These are phyloP conservation scores for Suillus sp. DNA, from an alignment of 768 basidiomycete genomes.

Conservation along the genomic window DNA sequence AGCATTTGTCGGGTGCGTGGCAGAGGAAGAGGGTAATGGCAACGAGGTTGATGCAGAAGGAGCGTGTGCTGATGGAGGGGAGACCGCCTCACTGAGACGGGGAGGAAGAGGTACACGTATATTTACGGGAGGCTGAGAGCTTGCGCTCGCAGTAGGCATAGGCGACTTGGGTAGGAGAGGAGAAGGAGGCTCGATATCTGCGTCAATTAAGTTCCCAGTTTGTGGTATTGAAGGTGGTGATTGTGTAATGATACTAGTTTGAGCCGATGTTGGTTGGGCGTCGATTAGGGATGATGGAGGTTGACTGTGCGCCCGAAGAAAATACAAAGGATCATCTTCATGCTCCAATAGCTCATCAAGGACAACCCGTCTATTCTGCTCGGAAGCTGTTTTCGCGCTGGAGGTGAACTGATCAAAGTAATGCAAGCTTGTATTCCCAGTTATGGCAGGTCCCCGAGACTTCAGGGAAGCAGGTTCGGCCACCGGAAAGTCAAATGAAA, in stretches of 20 bases:
- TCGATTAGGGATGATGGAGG: constrained; percentile 31
- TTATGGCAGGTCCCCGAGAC: background rate
- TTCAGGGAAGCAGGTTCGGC: background rate
- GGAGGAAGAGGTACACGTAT: constrained; percentile 26
- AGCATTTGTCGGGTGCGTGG: constrained; percentile 30
- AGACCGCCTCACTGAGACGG: constrained; percentile 25
- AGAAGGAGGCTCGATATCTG: constrained; percentile 9
- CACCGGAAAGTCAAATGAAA: constrained; percentile 25
- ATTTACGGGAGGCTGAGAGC: constrained; percentile 5
- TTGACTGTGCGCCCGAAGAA: constrained; percentile 36
- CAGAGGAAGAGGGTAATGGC: constrained; percentile 12
- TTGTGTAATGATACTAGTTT: constrained; percentile 16
- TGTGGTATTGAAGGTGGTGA: constrained; percentile 3
- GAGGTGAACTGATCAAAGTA: constrained; percentile 67
- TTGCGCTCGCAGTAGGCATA: constrained; percentile 20
- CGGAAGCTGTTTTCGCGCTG: constrained; percentile 55
- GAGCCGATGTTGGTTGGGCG: constrained; percentile 27
- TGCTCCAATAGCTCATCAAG: constrained; percentile 66
- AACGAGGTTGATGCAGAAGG: constrained; percentile 23
- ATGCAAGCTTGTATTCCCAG: constrained; percentile 34
- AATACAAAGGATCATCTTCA: constrained; percentile 73
- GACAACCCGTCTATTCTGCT: constrained; percentile 52
- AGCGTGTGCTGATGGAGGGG: constrained; percentile 27
- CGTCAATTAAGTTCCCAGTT: constrained; percentile 13
- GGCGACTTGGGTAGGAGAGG: constrained; percentile 3